Conservation (phyloP, 352 stramenopile genomes). For the Phytopythium helicoides region DNA sequence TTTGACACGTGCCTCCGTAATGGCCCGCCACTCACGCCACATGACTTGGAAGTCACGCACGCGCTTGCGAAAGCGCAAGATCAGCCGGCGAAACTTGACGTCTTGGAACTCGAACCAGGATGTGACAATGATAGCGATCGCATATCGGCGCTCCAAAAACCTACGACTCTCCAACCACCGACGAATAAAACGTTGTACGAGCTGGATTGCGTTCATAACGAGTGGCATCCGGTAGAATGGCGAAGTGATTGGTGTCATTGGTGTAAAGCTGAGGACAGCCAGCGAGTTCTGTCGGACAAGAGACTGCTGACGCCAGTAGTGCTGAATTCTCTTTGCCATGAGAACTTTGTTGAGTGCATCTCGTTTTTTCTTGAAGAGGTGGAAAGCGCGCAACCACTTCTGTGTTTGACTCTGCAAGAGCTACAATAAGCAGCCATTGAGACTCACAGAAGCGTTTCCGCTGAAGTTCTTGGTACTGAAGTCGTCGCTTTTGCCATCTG, state of each 20-base stretch:
- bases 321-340: conserved; percentile 59
- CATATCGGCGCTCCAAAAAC: conserved; percentile 11
- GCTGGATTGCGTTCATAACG: conserved; percentile 37
- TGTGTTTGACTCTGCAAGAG: conserved; percentile 28
- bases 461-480: conserved; percentile 27
- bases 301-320: conserved; percentile 42
- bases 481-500: conserved; percentile 50
- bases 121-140: conserved; percentile 58
- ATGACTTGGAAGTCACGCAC: conserved; percentile 74
- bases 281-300: conserved; percentile 22
- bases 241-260: conserved; percentile 23
- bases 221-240: conserved; percentile 51
- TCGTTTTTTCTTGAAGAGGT: conserved; percentile 37
- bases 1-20: conserved; percentile 73
- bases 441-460: conserved; percentile 40
- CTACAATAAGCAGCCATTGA: conserved; percentile 55
- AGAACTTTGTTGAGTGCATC: conserved; percentile 27
- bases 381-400: conserved; percentile 44
- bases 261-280: conserved; percentile 14
- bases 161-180: conserved; percentile 35
- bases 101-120: conserved; percentile 81
- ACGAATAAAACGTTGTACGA: conserved; percentile 41
- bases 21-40: conserved; percentile 64
- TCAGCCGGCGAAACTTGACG: conserved; percentile 78
- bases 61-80: conserved; percentile 71